These are phyloP conservation scores for Saccharomycopsis sp. DNA, from an alignment of 805 yeast genomes.

Conservation along the genomic window DNA sequence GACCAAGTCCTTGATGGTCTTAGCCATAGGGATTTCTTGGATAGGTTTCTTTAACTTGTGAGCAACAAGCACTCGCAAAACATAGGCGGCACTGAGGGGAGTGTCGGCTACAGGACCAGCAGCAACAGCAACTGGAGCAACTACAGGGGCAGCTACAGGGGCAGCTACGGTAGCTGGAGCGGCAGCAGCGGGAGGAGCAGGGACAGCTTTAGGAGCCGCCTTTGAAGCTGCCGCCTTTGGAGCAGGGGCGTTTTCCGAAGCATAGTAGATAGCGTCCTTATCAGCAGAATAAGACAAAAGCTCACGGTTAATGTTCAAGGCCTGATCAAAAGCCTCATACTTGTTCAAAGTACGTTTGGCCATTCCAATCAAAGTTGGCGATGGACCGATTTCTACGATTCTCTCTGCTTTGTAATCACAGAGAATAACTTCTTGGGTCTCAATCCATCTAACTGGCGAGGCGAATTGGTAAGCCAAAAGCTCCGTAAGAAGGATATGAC, in stretches of 20 bases:
- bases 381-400: constrained; percentile 97
- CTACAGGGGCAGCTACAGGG: constrained; percentile 24
- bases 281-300: constrained; percentile 94
- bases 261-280: constrained; percentile 92
- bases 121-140: constrained; percentile 30
- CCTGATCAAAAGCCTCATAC: constrained; percentile 97
- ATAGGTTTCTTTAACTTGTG: constrained; percentile 90
- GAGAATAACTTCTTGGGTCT: constrained; percentile 96
- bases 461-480: constrained; percentile 98
- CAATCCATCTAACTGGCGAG: constrained; percentile 99
- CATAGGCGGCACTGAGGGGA: constrained; percentile 77
- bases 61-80: constrained; percentile 87
- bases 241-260: constrained; percentile 46
- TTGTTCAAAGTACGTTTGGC: constrained; percentile 95
- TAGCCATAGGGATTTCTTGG: constrained; percentile 77
- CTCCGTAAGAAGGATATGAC: constrained; percentile 91
- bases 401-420: constrained; percentile 93
- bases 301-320: constrained; percentile 78
- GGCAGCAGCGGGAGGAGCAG: constrained; percentile 25
- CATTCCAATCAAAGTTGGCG: constrained; percentile 98
- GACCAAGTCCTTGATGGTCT: constrained; percentile 94
- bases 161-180: constrained; percentile 28
- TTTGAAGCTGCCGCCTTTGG: too few species aligned
- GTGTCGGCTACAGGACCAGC: constrained; percentile 83
- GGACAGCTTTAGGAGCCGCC: constrained; percentile 32